These are phyloP conservation scores for Kingdonia uniflora DNA, from an alignment of 164 flowering plant genomes.

Conservation along the genomic window DNA sequence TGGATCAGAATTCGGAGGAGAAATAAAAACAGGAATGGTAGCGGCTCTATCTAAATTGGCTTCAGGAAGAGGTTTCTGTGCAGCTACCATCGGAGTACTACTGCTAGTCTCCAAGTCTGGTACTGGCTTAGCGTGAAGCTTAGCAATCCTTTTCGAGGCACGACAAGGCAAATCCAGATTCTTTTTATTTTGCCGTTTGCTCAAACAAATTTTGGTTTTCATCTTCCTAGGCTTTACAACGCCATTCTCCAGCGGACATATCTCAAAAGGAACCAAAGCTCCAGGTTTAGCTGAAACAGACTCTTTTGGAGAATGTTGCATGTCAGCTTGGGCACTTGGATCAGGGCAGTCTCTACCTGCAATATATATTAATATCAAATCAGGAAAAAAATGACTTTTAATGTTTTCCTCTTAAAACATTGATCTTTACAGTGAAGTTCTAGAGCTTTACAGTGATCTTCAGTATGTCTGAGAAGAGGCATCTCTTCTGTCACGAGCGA, in stretches of 20 bases:
- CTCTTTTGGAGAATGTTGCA: slow-evolving; percentile 2
- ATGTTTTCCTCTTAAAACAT: not conserved
- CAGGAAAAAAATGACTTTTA: not conserved
- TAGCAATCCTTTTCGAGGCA: slow-evolving; percentile 52
- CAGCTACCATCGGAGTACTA: slow-evolving; percentile 13
- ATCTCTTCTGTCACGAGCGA: slow-evolving; percentile 7
- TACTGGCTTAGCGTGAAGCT: slow-evolving; percentile 18
- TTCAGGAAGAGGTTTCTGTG: slow-evolving; percentile 7
- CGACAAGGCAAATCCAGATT: slow-evolving; percentile 27
- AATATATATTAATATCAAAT: slow-evolving; percentile 2
- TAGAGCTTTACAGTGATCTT: slow-evolving; percentile 18
- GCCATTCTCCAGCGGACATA: slow-evolving; percentile 13
- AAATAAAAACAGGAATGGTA: too few species aligned
- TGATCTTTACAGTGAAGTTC: not conserved
- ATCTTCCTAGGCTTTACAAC: slow-evolving; percentile 3
- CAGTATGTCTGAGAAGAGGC: slow-evolving; percentile 2
- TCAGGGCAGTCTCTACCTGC: slow-evolving; percentile 13
- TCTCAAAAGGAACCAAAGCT: slow-evolving; percentile 3
- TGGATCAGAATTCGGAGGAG: too few species aligned
- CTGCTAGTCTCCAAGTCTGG: slow-evolving; percentile 19
- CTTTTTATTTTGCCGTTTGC: slow-evolving; percentile 13
- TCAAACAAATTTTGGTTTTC: slow-evolving; percentile 2
- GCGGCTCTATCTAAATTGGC: too few species aligned
- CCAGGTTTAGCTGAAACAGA: slow-evolving; percentile 8
- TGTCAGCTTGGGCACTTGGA: too few species aligned